These are phyloP conservation scores for Xylaria sp. DNA, from an alignment of 2,329 filamentous ascomycete species.

Conservation along the genomic window DNA sequence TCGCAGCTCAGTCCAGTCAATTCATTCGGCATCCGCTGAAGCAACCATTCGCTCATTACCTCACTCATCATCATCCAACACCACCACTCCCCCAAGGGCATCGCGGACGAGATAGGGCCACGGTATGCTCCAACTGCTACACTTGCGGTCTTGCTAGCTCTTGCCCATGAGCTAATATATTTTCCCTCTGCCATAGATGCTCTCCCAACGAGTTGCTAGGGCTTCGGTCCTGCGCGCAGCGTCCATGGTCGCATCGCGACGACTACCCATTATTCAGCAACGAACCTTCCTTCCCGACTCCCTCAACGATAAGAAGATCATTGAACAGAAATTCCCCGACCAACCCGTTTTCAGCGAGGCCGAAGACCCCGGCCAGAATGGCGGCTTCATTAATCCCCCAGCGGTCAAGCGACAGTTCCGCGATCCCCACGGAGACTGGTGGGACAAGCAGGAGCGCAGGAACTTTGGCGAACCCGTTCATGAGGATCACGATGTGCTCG, in stretches of 20 bases:
- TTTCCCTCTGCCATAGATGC: conserved; percentile 56
- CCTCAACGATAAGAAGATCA: conserved; percentile 51
- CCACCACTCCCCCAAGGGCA: conserved; percentile 24
- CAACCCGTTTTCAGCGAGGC: conserved; percentile 57
- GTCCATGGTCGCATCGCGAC: conserved; percentile 50
- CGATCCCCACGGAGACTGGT: conserved; percentile 93
- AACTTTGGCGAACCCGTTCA: conserved; percentile 97
- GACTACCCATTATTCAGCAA: conserved; percentile 60
- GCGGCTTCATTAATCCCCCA: conserved; percentile 80
- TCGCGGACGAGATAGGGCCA: conserved; percentile 45
- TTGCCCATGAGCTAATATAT: not conserved
- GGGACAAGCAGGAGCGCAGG: conserved; percentile 95
- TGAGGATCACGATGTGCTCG: conserved; percentile 93
- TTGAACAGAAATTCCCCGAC: conserved; percentile 60
- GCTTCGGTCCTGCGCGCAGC: conserved; percentile 54
- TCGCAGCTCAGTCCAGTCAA: conserved; percentile 14
- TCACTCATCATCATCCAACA: conserved; percentile 28
- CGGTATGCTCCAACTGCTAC: conserved; percentile 40
- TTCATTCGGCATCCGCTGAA: conserved; percentile 17
- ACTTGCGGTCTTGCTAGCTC: too few species aligned
- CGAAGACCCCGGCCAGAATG: conserved; percentile 77
- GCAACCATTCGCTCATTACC: conserved; percentile 18
- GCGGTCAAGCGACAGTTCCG: conserved; percentile 86
- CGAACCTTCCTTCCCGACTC: conserved; percentile 61
- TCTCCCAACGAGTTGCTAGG: conserved; percentile 64